Conservation (phyloP, 2,329 filamentous ascomycete species). For the Alternaria infectoria region DNA sequence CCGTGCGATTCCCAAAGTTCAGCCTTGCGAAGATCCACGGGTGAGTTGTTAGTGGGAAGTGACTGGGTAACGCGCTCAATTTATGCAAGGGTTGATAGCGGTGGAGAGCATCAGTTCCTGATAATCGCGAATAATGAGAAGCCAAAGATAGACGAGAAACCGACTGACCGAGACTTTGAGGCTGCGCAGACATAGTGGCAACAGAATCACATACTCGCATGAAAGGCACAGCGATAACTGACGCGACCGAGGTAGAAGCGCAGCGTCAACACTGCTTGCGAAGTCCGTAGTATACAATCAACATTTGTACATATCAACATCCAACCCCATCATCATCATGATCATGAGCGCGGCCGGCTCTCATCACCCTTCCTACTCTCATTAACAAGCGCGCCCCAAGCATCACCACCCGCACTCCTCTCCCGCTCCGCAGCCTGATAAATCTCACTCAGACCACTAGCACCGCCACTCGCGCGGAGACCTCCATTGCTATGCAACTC, state of each 20-base stretch:
- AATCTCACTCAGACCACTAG: not conserved
- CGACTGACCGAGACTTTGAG: too few relatives aligned
- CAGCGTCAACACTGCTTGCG: not conserved
- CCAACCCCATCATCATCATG: not conserved
- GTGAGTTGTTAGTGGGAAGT: too few relatives aligned
- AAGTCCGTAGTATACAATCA: not conserved
- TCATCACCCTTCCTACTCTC: constrained; percentile 15
- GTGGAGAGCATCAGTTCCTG: too few relatives aligned
- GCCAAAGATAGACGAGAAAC: too few relatives aligned
- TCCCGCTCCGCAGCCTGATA: not conserved
- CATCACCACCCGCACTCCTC: constrained; percentile 16
- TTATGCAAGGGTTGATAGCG: too few relatives aligned
- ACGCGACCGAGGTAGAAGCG: not conserved
- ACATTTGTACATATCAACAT: not conserved
- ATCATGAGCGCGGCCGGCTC: not conserved
- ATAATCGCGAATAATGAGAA: too few relatives aligned
- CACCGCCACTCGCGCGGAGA: not conserved
- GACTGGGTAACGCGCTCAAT: too few relatives aligned
- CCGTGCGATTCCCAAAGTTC: not conserved
- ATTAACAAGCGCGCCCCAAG: constrained; percentile 24
- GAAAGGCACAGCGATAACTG: not conserved
- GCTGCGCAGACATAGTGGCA: too few relatives aligned
- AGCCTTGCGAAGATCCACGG: too few relatives aligned
- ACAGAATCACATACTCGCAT: too few relatives aligned
- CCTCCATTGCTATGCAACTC: constrained; percentile 2